These are phyloP conservation scores for Ormosia semicastrata DNA, from an alignment of 306 rosid genomes.

Conservation along the genomic window DNA sequence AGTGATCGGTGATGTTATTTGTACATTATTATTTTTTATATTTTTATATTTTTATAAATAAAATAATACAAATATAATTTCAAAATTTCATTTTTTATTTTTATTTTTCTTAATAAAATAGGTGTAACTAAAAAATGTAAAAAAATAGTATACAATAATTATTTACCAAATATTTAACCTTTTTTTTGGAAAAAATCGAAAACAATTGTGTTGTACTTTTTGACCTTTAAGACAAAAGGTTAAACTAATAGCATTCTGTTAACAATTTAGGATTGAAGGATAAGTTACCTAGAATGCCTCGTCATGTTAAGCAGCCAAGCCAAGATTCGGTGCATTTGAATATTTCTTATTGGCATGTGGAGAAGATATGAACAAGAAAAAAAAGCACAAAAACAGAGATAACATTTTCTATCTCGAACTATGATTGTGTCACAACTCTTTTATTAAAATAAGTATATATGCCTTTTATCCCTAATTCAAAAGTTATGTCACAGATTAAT, in stretches of 20 bases:
- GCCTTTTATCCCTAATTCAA: not conserved
- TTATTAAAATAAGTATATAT: not conserved
- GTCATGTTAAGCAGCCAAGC: not conserved
- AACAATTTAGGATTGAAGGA: not conserved
- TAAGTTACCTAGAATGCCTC: too few species aligned
- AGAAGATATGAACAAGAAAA: not conserved
- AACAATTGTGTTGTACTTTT: conserved; percentile 17
- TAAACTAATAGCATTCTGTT: not conserved
- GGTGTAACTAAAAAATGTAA: too few species aligned
- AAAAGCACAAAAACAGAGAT: not conserved
- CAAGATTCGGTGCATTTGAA: not conserved
- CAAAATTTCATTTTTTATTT: too few species aligned
- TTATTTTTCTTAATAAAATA: too few species aligned
- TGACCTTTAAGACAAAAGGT: conserved; percentile 16
- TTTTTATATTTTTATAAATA: too few species aligned
- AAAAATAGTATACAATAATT: too few species aligned
- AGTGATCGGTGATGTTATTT: too few species aligned
- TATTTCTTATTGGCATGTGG: not conserved
- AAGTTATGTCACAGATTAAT: not conserved
- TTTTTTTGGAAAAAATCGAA: not conserved
- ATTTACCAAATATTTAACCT: not conserved
- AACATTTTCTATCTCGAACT: not conserved
- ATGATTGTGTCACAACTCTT: not conserved
- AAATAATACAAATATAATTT: too few species aligned
- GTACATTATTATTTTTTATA: too few species aligned